These are phyloP conservation scores for Cornus controversa DNA, from an alignment of 148 eudicot species.

Conservation along the genomic window DNA sequence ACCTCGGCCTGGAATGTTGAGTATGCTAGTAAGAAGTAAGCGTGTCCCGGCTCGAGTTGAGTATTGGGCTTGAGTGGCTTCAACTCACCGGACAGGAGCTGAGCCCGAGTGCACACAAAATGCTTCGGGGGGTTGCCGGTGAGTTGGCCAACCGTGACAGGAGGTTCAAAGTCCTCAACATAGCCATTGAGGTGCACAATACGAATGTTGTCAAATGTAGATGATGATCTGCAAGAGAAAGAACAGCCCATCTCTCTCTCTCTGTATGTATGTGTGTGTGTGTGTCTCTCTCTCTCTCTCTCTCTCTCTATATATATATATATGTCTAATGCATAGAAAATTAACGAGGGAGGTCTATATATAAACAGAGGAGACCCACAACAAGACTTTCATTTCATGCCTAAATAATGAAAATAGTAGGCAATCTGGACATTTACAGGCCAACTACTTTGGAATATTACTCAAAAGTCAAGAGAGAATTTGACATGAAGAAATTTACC, in stretches of 20 bases:
- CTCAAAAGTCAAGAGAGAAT: neutral
- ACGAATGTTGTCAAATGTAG: slow-evolving; percentile 17
- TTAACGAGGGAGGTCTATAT: neutral
- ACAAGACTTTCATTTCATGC: neutral
- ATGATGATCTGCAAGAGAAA: slow-evolving; percentile 16
- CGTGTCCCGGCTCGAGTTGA: slow-evolving; percentile 21
- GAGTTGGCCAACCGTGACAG: slow-evolving; percentile 25
- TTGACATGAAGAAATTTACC: neutral
- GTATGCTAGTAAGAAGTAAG: slow-evolving; percentile 35
- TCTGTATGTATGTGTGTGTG: no score
- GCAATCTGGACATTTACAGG: neutral
- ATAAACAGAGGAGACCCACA: neutral
- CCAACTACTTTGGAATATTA: neutral
- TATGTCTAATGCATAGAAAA: neutral
- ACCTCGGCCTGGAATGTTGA: slow-evolving; percentile 19
- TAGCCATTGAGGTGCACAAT: slow-evolving; percentile 37
- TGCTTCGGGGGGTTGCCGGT: slow-evolving; percentile 18
- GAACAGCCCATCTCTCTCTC: slow-evolving; percentile 15
- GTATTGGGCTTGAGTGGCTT: slow-evolving; percentile 22
- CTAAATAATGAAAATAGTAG: neutral
- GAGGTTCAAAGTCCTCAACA: slow-evolving; percentile 30
- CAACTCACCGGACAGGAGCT: slow-evolving; percentile 22
- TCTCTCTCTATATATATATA: neutral
- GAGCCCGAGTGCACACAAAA: slow-evolving; percentile 31
- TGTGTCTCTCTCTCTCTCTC: neutral